Percentiles rank a stretch among this genome's conserved stretches.
Conservation (phyloP, 495 filamentous ascomycete genomes). For the Entonaema liquescens region DNA sequence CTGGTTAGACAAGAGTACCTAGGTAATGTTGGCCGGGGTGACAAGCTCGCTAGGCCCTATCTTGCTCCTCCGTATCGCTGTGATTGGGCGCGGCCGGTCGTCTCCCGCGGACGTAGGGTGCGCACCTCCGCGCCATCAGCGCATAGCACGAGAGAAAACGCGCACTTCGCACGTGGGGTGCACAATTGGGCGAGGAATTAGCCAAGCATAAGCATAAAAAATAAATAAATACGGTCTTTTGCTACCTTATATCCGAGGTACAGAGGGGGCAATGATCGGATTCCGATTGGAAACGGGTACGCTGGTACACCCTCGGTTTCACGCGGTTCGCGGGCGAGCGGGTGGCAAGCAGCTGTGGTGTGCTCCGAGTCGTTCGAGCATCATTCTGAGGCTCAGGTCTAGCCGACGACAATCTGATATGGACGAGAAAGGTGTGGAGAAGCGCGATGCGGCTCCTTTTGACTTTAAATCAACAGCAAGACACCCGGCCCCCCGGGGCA, state of each 20-base stretch:
- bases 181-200: constrained; percentile 44
- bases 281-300: constrained; percentile 16
- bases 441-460: constrained; percentile 45
- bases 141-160: constrained; percentile 33
- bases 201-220: constrained; percentile 20
- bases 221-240: constrained; percentile 5
- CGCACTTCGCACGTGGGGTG: constrained; percentile 45
- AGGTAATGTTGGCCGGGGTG: constrained; percentile 18
- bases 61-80: constrained; percentile 23
- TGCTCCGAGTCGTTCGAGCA: constrained; percentile 9
- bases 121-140: constrained; percentile 37
- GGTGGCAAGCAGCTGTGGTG: constrained; percentile 1
- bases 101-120: constrained; percentile 34
- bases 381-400: constrained; percentile 30
- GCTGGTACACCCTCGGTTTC: constrained; percentile 26
- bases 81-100: constrained; percentile 28
- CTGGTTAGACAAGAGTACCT: constrained; percentile 25
- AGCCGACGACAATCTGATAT: constrained; percentile 38
- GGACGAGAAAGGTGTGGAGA: constrained; percentile 42
- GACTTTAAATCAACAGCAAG: constrained; percentile 47
- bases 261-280: constrained; percentile 15
- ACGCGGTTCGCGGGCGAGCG: constrained; percentile 8
- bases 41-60: constrained; percentile 27
- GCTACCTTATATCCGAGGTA: constrained; percentile 37
- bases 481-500: constrained; percentile 43